Percentiles rank a stretch among this genome's conserved stretches.
Evolutionary conservation across 768 basidiomycete species (phyloP).

Genomic region (Trichaptum fuscoviolaceum): DNA sequence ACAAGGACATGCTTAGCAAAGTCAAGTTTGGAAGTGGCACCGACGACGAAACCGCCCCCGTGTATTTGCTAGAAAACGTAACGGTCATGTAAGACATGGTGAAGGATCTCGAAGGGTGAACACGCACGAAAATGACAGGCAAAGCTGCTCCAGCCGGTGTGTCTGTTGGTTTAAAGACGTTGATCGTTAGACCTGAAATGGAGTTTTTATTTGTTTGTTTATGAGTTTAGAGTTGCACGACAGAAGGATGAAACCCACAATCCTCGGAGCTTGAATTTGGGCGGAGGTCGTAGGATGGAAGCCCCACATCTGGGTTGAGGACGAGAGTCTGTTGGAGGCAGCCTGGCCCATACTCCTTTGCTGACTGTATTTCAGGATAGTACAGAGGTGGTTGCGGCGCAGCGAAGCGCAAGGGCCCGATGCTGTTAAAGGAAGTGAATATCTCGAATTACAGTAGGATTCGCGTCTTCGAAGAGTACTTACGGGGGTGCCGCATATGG

Average conservation of each 20-base stretch:
- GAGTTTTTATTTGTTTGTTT: not conserved
- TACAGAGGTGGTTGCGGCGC: slow-evolving; percentile 1
- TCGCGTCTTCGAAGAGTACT: not conserved
- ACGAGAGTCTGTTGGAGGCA: not conserved
- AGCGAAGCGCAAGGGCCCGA: not conserved
- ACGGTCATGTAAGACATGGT: not conserved
- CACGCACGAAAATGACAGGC: slow-evolving; percentile 1
- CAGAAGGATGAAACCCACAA: not conserved
- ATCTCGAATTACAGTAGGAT: not conserved
- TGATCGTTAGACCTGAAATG: not conserved
- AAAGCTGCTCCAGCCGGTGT: not conserved
- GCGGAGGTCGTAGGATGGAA: not conserved
- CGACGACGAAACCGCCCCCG: not conserved
- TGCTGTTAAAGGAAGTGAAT: not conserved
- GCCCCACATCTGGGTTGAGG: not conserved
- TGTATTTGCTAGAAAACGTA: not conserved
- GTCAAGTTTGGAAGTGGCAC: not conserved
- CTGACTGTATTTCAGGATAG: not conserved
- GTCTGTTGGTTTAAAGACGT: not conserved
- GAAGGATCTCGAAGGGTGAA: not conserved
- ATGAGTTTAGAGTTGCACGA: not conserved
- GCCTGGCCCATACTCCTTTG: not conserved
- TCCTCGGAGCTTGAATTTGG: not conserved
- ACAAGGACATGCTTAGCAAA: slow-evolving; percentile 20
- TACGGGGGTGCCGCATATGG: not conserved